These are phyloP conservation scores for Cydonia oblonga DNA, from an alignment of 331 rosid species.

Conservation along the genomic window DNA sequence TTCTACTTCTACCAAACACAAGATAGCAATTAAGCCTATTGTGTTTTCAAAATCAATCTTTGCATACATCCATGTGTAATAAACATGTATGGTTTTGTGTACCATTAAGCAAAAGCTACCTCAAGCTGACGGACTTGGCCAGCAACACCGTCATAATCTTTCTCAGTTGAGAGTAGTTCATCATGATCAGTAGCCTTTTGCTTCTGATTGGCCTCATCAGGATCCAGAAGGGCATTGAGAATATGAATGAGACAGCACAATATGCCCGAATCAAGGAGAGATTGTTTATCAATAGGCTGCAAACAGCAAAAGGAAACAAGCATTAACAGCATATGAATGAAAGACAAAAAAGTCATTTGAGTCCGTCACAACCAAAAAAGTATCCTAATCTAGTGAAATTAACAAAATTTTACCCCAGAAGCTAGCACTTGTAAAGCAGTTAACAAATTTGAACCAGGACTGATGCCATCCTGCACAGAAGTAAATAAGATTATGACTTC, in stretches of 20 bases:
- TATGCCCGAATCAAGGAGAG: slow-evolving; percentile 98
- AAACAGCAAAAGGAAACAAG: slow-evolving; percentile 8
- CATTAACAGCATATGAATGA: neutral
- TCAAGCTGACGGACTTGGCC: slow-evolving; percentile 64
- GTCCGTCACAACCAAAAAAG: slow-evolving; percentile 3
- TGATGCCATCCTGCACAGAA: slow-evolving; percentile 68
- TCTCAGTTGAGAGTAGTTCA: slow-evolving; percentile 28
- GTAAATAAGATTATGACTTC: slow-evolving; percentile 12
- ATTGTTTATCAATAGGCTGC: slow-evolving; percentile 97
- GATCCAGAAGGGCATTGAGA: slow-evolving; percentile 79
- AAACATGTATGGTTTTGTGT: neutral
- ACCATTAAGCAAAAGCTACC: slow-evolving; percentile 43
- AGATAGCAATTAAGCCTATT: neutral
- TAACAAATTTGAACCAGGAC: slow-evolving; percentile 91
- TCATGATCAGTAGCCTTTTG: slow-evolving; percentile 36
- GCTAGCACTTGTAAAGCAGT: slow-evolving; percentile 80
- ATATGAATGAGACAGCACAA: slow-evolving; percentile 93
- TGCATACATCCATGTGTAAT: neutral
- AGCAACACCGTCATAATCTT: slow-evolving; percentile 32
- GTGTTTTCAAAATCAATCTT: neutral
- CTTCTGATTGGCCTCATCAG: slow-evolving; percentile 45
- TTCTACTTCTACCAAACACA: neutral
- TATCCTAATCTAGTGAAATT: neutral
- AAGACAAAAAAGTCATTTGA: neutral
- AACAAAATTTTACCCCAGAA: slow-evolving; percentile 67